These are phyloP conservation scores for Tylopilus vinaceipallidus DNA, from an alignment of 768 basidiomycete genomes.

Conservation along the genomic window DNA sequence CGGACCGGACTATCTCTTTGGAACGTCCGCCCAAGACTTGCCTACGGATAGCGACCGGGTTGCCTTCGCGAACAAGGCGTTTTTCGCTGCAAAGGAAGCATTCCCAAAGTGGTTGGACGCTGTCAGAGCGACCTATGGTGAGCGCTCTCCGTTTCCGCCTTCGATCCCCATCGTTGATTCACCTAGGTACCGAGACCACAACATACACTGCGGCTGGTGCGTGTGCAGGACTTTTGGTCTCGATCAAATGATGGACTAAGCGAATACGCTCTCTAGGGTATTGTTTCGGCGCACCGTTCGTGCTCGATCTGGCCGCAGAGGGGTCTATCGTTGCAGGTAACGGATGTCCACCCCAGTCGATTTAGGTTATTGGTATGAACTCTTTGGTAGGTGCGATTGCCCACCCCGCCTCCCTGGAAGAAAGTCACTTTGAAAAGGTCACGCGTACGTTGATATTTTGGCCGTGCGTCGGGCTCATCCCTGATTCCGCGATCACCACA, in stretches of 20 bases:
- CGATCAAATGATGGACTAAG: too few species aligned
- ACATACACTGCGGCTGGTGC: conserved; percentile 44
- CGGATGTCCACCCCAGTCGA: background rate
- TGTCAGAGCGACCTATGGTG: conserved; percentile 50
- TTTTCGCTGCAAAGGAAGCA: conserved; percentile 34
- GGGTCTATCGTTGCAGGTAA: conserved; percentile 46
- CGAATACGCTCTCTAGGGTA: conserved; percentile 40
- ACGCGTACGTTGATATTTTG: conserved; percentile 35
- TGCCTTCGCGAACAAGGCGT: conserved; percentile 38
- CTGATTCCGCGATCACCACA: background rate
- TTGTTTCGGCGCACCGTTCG: conserved; percentile 54
- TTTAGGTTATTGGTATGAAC: background rate
- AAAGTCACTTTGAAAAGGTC: conserved; percentile 49
- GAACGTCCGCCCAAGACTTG: conserved; percentile 40
- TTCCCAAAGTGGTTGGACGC: conserved; percentile 51
- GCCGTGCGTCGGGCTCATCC: background rate
- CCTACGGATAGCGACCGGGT: conserved; percentile 29
- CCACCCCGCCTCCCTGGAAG: conserved; percentile 50
- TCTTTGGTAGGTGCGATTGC: conserved; percentile 42
- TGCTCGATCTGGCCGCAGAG: conserved; percentile 42
- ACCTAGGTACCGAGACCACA: conserved; percentile 30
- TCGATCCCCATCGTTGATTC: background rate
- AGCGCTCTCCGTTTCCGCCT: background rate
- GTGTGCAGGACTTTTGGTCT: conserved; percentile 3
- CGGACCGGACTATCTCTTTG: conserved; percentile 61